Evolutionary conservation across 306 rosid genomes (phyloP), one percentile per base, ranked within the genome.

Genomic region (Prunus padus): DNA sequence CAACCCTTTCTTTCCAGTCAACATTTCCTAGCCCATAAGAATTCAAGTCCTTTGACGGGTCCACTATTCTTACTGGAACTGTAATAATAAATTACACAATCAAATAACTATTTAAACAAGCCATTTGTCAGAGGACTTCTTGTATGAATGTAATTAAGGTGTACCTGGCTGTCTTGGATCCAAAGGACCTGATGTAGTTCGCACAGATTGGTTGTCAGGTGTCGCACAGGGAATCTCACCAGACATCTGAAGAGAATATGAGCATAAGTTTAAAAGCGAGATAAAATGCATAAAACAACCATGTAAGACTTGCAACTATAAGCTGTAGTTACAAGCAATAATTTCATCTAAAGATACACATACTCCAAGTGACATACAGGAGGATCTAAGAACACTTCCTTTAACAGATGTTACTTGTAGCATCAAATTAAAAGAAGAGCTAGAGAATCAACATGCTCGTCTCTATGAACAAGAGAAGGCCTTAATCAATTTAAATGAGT

Each of bases 1-100:
- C 98, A 59, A 96, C 98, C 86, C 99, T 90, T 86, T 96, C 99
- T 85, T 92, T 96, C 99, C 98, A 96, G 87, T 96, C 99, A 79
- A 96, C 98, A 84, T 89, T 92, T 80, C 99, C 99, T 75, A 90
- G 95, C 71, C 99, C 98, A 82, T 92, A 96, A 76, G 96, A 92
- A 72, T 96, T 96, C 67, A 92, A 83, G 87, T 96, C 99, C 87
- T 92, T 96, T 11, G 99, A 89, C 44, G 97, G 98, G 70, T 92
- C 96, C 77, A 96, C 96, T 80, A 88, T 92, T 78, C 98, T 89
- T 72, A 92, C 99, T 0, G 91, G 96, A 85, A 96, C 99, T 92
- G 87, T 56, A 73, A 82, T 18, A 79, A 59, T 22, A 67, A 57
- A 78, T 19, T 52, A 68, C 30, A 72, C 1, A 1, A 75, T 82